Percentiles rank a stretch among this genome's conserved stretches.
These are phyloP conservation scores for Ampelomyces quisqualis DNA, from an alignment of 2,329 filamentous ascomycete species.

Conservation along the genomic window DNA sequence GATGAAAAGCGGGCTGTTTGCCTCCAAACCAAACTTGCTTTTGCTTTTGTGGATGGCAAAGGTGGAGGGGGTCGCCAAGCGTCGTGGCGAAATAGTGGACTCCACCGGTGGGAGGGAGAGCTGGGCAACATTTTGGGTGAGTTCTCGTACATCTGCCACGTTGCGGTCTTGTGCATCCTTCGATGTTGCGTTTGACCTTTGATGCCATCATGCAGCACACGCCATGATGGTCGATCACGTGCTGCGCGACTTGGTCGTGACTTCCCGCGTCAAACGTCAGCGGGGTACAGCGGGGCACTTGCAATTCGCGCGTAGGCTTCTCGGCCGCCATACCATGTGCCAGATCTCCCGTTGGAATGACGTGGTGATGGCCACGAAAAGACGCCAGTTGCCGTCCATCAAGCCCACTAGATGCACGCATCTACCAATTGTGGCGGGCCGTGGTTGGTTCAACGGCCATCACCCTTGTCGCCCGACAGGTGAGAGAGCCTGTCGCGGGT, in stretches of 20 bases:
- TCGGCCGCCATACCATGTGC: slow-evolving; percentile 14
- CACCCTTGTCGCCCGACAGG: slow-evolving; percentile 11
- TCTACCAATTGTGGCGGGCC: slow-evolving; percentile 25
- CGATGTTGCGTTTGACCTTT: too few relatives aligned
- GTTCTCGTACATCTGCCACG: slow-evolving; percentile 14
- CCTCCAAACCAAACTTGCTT: slow-evolving; percentile 1
- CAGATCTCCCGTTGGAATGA: slow-evolving; percentile 16
- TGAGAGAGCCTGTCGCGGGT: slow-evolving; percentile 16
- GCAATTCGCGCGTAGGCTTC: slow-evolving; percentile 1
- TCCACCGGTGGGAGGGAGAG: neutral
- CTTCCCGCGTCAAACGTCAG: slow-evolving; percentile 13
- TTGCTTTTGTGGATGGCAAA: slow-evolving; percentile 2
- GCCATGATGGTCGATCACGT: slow-evolving; percentile 20
- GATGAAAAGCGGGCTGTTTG: slow-evolving; percentile 4
- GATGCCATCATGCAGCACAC: too few relatives aligned
- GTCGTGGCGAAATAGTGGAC: slow-evolving; percentile 5
- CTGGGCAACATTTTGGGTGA: neutral
- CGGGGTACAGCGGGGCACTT: slow-evolving; percentile 15
- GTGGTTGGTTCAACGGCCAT: slow-evolving; percentile 20
- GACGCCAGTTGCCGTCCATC: slow-evolving; percentile 23
- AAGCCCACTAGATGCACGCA: slow-evolving; percentile 12
- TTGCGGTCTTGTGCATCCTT: slow-evolving; percentile 8
- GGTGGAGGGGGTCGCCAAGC: slow-evolving; percentile 2
- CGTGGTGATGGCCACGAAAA: slow-evolving; percentile 27
- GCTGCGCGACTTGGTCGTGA: slow-evolving; percentile 18